Conservation (phyloP, 2,329 filamentous ascomycete genomes). For the Botryotinia convoluta region DNA sequence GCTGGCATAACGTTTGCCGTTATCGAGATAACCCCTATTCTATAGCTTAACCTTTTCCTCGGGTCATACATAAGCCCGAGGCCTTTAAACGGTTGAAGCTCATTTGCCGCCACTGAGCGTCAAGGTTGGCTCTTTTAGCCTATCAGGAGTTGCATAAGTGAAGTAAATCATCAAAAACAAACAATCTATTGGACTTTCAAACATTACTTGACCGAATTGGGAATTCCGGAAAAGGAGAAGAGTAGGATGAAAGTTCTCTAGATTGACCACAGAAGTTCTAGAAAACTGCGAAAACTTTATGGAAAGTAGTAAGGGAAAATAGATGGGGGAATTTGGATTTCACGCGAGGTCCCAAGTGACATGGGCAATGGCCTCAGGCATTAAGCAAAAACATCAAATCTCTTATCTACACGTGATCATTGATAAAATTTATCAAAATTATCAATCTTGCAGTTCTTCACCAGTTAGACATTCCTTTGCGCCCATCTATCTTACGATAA, state of each 20-base stretch:
- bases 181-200: constrained; percentile 5
- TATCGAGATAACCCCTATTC: constrained; percentile 14
- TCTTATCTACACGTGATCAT: constrained; percentile 16
- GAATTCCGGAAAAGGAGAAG: background rate
- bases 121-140: background rate
- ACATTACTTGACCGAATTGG: background rate
- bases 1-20: background rate
- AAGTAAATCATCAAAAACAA: background rate
- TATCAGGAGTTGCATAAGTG: background rate
- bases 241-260: too few species aligned
- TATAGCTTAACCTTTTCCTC: constrained; percentile 9
- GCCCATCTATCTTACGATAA: constrained; percentile 16
- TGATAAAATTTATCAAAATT: constrained; percentile 19
- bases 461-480: constrained; percentile 7
- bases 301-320: too few species aligned
- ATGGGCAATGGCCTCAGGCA: background rate
- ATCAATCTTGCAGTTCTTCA: constrained; percentile 3
- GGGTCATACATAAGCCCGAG: constrained; percentile 1
- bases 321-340: background rate
- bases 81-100: background rate
- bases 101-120: constrained; percentile 16
- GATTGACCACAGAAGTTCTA: background rate
- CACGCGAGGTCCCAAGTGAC: background rate
- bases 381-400: background rate
- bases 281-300: background rate